Evolutionary conservation across 2,329 filamentous ascomycete genomes (phyloP).

Genomic region (Fusarium redolens): DNA sequence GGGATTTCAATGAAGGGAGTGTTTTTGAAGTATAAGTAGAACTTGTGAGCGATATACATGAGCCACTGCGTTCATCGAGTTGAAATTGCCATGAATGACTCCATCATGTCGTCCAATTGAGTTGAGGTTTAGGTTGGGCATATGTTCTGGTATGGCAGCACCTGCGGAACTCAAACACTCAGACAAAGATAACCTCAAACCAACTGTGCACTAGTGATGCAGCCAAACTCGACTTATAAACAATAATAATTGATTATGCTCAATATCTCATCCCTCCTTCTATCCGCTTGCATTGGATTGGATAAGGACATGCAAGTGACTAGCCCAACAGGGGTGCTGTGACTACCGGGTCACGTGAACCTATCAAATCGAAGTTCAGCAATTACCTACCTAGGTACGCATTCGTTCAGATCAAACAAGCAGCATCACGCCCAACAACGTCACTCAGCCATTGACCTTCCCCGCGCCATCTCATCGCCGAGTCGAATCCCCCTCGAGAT

Average conservation of each 20-base stretch:
- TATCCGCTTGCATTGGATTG: conserved; percentile 5
- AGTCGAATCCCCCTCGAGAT: conserved; percentile 27
- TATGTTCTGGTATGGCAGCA: not conserved
- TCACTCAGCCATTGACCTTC: conserved; percentile 47
- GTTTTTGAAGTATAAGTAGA: not conserved
- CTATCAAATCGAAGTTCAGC: conserved; percentile 38
- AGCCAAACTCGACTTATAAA: not conserved
- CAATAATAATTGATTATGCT: not conserved
- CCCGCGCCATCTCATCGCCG: conserved; percentile 39
- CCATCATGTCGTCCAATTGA: not conserved
- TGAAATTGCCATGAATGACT: not conserved
- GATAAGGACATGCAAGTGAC: not conserved
- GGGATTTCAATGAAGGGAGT: not conserved
- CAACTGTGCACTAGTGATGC: not conserved
- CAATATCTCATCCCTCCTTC: conserved; percentile 7
- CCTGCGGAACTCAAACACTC: not conserved
- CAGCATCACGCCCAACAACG: conserved; percentile 38
- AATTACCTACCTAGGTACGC: conserved; percentile 39
- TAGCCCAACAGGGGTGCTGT: not conserved
- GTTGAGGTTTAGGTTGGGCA: not conserved
- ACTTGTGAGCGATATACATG: not conserved
- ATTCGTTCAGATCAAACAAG: conserved; percentile 36
- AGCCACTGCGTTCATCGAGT: not conserved
- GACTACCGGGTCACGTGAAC: conserved; percentile 39
- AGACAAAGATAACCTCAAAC: not conserved